A percentile compares a stretch with the other conserved stretches of the same genome.
Conservation (phyloP, 192 early-diverging fungal genomes). For the Coemansia sp. region DNA sequence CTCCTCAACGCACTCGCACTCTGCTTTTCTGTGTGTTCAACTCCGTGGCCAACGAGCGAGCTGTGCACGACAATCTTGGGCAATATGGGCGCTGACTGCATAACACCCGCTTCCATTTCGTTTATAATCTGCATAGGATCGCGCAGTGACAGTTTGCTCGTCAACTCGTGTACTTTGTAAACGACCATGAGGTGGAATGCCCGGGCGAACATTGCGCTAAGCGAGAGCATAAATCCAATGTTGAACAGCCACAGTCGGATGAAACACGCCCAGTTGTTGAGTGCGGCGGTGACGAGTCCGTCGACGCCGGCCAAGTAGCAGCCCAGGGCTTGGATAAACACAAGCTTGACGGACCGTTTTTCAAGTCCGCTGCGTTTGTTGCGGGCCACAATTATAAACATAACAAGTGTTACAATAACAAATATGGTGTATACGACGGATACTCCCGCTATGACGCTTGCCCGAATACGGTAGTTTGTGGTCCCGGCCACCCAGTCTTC, state of each 20-base stretch:
- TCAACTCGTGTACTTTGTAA: constrained; percentile 29
- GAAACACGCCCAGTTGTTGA: constrained; percentile 41
- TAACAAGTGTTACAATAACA: constrained; percentile 13
- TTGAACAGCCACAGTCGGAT: constrained; percentile 39
- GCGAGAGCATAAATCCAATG: constrained; percentile 29
- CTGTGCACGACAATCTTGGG: not conserved
- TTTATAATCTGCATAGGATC: not conserved
- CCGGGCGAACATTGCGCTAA: constrained; percentile 35
- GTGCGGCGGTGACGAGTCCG: constrained; percentile 21
- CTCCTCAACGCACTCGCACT: not conserved
- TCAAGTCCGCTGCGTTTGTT: constrained; percentile 36
- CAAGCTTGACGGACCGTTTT: constrained; percentile 26
- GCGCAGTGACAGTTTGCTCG: constrained; percentile 8
- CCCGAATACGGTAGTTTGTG: constrained; percentile 23
- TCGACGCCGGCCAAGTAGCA: constrained; percentile 26
- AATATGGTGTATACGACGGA: constrained; percentile 19
- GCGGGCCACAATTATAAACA: constrained; percentile 22
- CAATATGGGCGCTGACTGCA: too few relatives aligned
- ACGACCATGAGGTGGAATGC: constrained; percentile 32
- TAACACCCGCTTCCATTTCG: not conserved
- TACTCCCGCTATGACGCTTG: constrained; percentile 4
- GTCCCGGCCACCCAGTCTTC: constrained; percentile 27
- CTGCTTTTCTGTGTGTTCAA: too few relatives aligned
- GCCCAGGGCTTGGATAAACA: constrained; percentile 24
- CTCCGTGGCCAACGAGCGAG: not conserved